phyloP scores from a whole-genome alignment of 345 rosid genomes.

The Arabidopsis suecica region DNA sequence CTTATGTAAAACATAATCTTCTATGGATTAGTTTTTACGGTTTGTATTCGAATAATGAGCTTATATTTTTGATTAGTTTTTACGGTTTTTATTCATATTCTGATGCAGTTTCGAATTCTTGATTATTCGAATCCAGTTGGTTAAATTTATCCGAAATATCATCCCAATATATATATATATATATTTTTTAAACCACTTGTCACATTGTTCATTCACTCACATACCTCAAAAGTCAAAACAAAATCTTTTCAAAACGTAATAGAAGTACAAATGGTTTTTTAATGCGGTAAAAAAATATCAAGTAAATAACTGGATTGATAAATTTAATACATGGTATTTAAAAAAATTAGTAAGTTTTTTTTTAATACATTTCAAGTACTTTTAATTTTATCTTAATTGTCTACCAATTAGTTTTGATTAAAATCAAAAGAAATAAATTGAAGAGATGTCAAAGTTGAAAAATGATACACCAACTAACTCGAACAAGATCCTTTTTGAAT shows the following conservation, averaged over 20 bases:
- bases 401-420: too few relatives aligned
- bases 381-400: too few relatives aligned
- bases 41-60: background rate
- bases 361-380: background rate
- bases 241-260: background rate
- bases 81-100: background rate
- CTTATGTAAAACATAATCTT: background rate
- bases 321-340: background rate
- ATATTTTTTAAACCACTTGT: background rate
- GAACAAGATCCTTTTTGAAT: background rate
- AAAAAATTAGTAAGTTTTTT: too few relatives aligned
- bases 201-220: background rate
- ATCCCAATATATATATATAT: too few relatives aligned
- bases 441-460: background rate
- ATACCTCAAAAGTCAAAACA: background rate
- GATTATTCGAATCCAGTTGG: background rate
- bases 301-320: background rate
- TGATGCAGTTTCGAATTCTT: background rate
- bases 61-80: background rate
- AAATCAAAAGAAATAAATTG: background rate
- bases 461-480: background rate
- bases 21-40: background rate
- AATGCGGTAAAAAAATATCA: background rate
- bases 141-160: background rate
- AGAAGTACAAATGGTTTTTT: background rate